Evolutionary conservation across 305 asterid species (phyloP), one percentile per base, ranked within the genome.

Genomic region (Fraxinus platypoda): DNA sequence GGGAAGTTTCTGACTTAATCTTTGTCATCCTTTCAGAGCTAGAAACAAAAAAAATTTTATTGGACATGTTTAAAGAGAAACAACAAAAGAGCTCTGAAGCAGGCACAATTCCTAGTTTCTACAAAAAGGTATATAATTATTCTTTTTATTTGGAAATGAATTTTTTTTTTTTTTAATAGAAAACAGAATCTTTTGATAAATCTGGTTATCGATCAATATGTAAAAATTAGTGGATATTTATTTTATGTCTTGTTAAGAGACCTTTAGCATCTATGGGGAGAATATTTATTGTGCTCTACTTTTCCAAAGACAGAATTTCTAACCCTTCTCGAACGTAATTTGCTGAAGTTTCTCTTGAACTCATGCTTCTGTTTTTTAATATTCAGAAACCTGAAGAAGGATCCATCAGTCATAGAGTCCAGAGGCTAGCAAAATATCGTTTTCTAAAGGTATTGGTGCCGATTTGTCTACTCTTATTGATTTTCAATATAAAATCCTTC

Each of bases 371-470:
- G 52, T 86, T 54, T 80, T 19, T 74, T 86, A 31, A 77, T 76
- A 75, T 28, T 88, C 93, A 97, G 98, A 97, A 97, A 90, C 97
- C 98, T 33, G 99, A 95, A 86, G 99, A 97, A 84, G 99, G 98
- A 81, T 97, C 99, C 78, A 93, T 97, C 85, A 97, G 98, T 86
- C 95, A 93, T 75, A 92, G 99, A 86, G 99, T 97, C 74, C 98
- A 97, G 90, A 92, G 97, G 88, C 89, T 97, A 82, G 99, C 98
- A 21, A 97, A 97, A 83, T 93, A 90, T 87, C 92, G 99, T 33
- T 97, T 97, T 90, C 89, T 97, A 80, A 95, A 95, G 98, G 99
- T 93, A 93, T 80, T 28, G 3, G 1, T 1, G 5, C 74, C 28
- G 8, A 68, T 26, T 66, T 28, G 6, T 28, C 30, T 13, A 9